phyloP scores from a whole-genome alignment of 345 rosid species.

The Rhodomyrtus tomentosa region DNA sequence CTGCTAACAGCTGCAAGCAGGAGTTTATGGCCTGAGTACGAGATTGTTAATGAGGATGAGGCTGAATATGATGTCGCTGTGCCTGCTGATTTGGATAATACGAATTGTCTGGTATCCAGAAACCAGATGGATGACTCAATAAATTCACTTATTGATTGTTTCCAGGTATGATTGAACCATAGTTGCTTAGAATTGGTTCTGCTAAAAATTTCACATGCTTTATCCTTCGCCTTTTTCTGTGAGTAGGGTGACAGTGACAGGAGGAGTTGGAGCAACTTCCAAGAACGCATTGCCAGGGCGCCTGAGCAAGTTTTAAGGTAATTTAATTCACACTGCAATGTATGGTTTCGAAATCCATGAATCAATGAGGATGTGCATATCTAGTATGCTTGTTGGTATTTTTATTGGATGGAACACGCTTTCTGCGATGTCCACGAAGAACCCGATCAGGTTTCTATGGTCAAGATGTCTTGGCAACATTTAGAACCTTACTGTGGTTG shows the following conservation, averaged over 20 bases:
- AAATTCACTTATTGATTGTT: conserved; percentile 38
- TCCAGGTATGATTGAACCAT: conserved; percentile 35
- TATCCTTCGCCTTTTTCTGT: neutral
- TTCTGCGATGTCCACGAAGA: neutral
- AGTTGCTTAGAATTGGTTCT: neutral
- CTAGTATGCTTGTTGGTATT: neutral
- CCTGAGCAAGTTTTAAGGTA: conserved; percentile 91
- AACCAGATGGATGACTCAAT: conserved; percentile 22
- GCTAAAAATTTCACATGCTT: neutral
- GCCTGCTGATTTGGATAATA: conserved; percentile 25
- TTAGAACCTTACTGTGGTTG: neutral
- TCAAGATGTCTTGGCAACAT: neutral
- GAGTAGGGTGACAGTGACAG: conserved; percentile 61
- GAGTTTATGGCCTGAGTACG: conserved; percentile 74
- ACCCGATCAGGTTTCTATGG: neutral
- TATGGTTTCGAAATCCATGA: neutral
- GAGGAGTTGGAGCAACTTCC: conserved; percentile 52
- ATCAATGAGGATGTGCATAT: neutral
- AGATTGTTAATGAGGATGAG: conserved; percentile 54
- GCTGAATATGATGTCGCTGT: conserved; percentile 49
- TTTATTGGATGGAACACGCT: neutral
- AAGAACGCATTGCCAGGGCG: conserved; percentile 49
- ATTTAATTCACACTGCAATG: neutral
- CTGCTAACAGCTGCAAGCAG: conserved; percentile 54
- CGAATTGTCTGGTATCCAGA: conserved; percentile 30